These are phyloP conservation scores for Plasmodium chabaudi DNA, from an alignment of 169 alveolate genomes.

Conservation along the genomic window DNA sequence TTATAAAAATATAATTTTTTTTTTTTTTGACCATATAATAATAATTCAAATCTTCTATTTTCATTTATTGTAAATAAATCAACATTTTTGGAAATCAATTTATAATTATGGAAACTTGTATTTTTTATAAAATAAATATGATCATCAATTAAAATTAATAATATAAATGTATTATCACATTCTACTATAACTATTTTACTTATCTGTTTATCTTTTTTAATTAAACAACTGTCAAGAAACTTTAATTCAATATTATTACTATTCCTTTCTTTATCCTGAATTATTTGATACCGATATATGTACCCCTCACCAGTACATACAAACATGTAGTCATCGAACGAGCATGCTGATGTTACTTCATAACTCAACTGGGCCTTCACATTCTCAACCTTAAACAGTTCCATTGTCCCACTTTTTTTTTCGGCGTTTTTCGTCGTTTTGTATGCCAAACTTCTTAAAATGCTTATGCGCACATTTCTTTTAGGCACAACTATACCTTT, in stretches of 20 bases:
- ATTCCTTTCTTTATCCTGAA: background rate
- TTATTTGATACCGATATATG: conserved; percentile 8
- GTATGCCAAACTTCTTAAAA: too few species aligned
- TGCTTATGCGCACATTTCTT: too few species aligned
- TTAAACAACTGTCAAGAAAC: background rate
- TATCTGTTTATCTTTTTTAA: conserved; percentile 20
- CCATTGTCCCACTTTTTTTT: background rate
- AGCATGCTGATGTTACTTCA: conserved; percentile 26
- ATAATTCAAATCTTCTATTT: conserved; percentile 4
- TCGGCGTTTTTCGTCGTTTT: too few species aligned
- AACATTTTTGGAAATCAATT: conserved; percentile 20
- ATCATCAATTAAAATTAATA: conserved; percentile 18
- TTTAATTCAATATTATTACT: background rate
- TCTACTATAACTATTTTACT: conserved; percentile 33
- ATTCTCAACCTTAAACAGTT: conserved; percentile 24
- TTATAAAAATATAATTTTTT: conserved; percentile 31
- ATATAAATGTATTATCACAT: background rate
- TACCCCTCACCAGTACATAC: conserved; percentile 14
- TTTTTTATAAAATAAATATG: conserved; percentile 32
- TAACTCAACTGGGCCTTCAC: conserved; percentile 3
- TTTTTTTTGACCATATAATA: conserved; percentile 29
- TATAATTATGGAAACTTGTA: background rate
- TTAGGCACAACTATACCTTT: too few species aligned
- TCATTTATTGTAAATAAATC: conserved; percentile 11
- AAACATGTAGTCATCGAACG: conserved; percentile 1